Base-by-base conservation (phyloP, 2,329 filamentous ascomycete genomes). In the Ceratocystis diversiconidia region DNA sequence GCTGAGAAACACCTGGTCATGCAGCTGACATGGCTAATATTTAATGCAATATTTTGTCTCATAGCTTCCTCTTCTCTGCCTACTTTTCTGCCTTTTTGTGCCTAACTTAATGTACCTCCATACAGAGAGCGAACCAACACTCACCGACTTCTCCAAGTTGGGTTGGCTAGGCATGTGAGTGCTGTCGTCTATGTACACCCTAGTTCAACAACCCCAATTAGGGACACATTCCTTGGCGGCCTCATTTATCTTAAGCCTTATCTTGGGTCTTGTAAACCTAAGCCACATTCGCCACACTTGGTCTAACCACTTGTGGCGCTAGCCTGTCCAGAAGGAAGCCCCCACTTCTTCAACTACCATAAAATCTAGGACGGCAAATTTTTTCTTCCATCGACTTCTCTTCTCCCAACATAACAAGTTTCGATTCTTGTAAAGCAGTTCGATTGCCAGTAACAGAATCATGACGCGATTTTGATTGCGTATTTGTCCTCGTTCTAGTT, bases 291-390 rank as follows among this genome's bases (percentile, higher is more conserved):
- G 28, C 61, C 61, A 66, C 61, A 46, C 12, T 0, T 46, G 43
- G 28, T 36, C 28, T 57, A 32, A 17, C 28, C 46, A 55, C 43
- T 59, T 64, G 65, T 66, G 65, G 65, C 65, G 62, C 48, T 19
- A 32, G 17, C 6, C n/a, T 7, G 15, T 7, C 57, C 10, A 4
- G 25, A 44, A 59, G 52, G 52, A 59, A n/a, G 43, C 63, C 65
- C 65, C 65, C 65, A 66, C 65, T 66, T 66, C n/a, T 32, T 4
- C 44, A 52, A 64, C 25, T 8, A 2, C 65, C 63, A 62, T 63
- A 66, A 66, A 66, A 66, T 46, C 12, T 15, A 59, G 32, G 41
- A 64, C 66, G 52, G n/a, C 10, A 17, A 69, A 70, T 25, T 69
- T 65, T 65, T 61, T 43, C 32, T 44, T 55, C 2, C 2, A 10